A percentile compares a stretch with the other conserved stretches of the same genome.
Conservation (phyloP, 352 stramenopile species). For the Thraustochytrium striatum region DNA sequence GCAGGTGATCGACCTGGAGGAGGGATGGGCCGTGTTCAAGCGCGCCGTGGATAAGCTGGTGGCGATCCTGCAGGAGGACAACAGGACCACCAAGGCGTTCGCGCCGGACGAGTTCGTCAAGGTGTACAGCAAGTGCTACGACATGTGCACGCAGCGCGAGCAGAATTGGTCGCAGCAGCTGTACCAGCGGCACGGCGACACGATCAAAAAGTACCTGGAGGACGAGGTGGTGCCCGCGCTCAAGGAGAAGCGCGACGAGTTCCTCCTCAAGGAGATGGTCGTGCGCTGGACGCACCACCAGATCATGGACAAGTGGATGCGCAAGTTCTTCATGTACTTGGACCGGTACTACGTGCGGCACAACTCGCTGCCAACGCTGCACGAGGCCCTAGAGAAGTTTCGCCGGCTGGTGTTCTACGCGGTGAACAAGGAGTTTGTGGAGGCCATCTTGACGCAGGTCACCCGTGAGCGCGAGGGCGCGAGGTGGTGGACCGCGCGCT, state of each 20-base stretch:
- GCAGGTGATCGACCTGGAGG: slow-evolving; percentile 36
- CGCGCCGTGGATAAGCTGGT: slow-evolving; percentile 46
- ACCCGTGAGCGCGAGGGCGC: slow-evolving; percentile 94
- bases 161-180: slow-evolving; percentile 99
- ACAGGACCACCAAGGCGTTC: background rate
- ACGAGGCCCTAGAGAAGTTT: slow-evolving; percentile 79
- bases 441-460: slow-evolving; percentile 89
- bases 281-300: slow-evolving; percentile 97
- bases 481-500: slow-evolving; percentile 94
- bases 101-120: slow-evolving; percentile 23
- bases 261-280: slow-evolving; percentile 94
- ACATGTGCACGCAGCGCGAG: slow-evolving; percentile 99
- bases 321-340: slow-evolving; percentile 99
- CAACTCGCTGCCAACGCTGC: slow-evolving; percentile 90
- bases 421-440: slow-evolving; percentile 68
- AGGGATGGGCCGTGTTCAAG: slow-evolving; percentile 47
- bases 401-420: slow-evolving; percentile 76
- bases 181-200: slow-evolving; percentile 89
- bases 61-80: background rate
- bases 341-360: slow-evolving; percentile 93
- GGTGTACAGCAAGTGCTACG: slow-evolving; percentile 70
- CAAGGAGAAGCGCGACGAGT: slow-evolving; percentile 79
- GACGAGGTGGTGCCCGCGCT: slow-evolving; percentile 77
- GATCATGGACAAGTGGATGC: slow-evolving; percentile 99
- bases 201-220: slow-evolving; percentile 76